A percentile compares a stretch with the other conserved stretches of the same genome.
These are phyloP conservation scores for Umbelopsis isabellina DNA, from an alignment of 192 early-diverging fungal species.

Conservation along the genomic window DNA sequence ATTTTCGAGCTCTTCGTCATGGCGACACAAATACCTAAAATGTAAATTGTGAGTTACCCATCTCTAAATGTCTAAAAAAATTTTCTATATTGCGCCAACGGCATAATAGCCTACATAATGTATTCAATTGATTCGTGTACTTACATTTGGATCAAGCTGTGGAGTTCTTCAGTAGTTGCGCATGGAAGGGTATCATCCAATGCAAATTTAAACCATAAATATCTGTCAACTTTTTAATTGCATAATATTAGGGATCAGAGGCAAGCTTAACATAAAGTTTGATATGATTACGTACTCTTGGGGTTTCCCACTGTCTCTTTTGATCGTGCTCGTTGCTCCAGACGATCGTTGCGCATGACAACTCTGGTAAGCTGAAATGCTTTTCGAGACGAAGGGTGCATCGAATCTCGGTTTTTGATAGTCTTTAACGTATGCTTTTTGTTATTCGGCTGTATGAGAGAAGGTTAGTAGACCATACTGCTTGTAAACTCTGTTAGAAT, in stretches of 20 bases:
- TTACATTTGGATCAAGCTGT: constrained; percentile 43
- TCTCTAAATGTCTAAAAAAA: not conserved
- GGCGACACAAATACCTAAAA: constrained; percentile 48
- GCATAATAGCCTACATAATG: not conserved
- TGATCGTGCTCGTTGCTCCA: constrained; percentile 40
- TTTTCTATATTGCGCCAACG: not conserved
- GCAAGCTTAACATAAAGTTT: not conserved
- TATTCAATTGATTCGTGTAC: not conserved
- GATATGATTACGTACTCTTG: constrained; percentile 26
- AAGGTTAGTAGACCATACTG: not conserved
- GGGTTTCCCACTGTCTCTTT: constrained; percentile 33
- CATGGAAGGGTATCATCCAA: constrained; percentile 45
- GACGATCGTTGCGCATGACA: constrained; percentile 51
- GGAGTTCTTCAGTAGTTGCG: constrained; percentile 39
- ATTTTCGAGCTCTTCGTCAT: constrained; percentile 52
- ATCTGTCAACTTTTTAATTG: constrained; percentile 42
- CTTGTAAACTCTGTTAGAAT: not conserved
- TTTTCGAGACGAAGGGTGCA: constrained; percentile 61
- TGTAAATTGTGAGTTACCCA: not conserved
- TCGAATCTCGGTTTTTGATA: constrained; percentile 58
- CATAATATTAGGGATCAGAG: not conserved
- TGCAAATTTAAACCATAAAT: constrained; percentile 58
- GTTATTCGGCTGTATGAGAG: constrained; percentile 44
- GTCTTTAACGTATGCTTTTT: constrained; percentile 58
- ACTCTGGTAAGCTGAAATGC: constrained; percentile 55